A percentile compares a stretch with the other conserved stretches of the same genome.
These are phyloP conservation scores for Penicillium pulvis DNA, from an alignment of 495 filamentous ascomycete genomes.

Conservation along the genomic window DNA sequence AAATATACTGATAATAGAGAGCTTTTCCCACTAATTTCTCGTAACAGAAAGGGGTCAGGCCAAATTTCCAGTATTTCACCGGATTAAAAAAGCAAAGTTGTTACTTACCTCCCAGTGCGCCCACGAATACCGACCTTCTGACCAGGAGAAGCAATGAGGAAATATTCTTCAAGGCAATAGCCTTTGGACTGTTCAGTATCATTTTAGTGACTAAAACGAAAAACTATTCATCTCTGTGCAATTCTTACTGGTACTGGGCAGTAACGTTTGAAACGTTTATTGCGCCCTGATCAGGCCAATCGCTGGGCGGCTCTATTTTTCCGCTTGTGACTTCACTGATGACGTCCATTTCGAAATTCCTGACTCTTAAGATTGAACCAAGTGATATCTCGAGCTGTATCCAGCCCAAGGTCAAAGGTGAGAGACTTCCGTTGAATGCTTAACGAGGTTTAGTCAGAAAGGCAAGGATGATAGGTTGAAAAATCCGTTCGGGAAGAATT, in stretches of 20 bases:
- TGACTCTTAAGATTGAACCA: constrained; percentile 3
- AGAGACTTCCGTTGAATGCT: constrained; percentile 7
- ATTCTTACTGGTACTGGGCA: constrained; percentile 4
- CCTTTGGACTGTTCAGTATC: too few species aligned
- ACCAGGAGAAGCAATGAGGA: neutral
- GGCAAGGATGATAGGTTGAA: too few species aligned
- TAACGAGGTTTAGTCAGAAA: neutral
- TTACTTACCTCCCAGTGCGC: constrained; percentile 3
- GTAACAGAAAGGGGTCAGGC: too few species aligned
- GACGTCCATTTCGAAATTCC: neutral
- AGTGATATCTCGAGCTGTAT: constrained; percentile 6
- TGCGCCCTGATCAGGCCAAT: constrained; percentile 2
- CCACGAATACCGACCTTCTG: constrained; percentile 4
- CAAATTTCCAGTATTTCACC: too few species aligned
- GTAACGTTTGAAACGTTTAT: constrained; percentile 1
- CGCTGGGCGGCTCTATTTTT: neutral
- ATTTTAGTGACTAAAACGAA: too few species aligned
- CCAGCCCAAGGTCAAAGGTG: constrained; percentile 5
- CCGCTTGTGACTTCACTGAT: constrained; percentile 1
- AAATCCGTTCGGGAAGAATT: too few species aligned
- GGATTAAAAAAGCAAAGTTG: neutral
- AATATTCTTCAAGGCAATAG: neutral
- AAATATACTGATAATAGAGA: neutral
- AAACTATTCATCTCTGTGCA: neutral
- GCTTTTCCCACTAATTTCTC: constrained; percentile 6